Conservation (phyloP, 257 asterid species). For the Prunella vulgaris region DNA sequence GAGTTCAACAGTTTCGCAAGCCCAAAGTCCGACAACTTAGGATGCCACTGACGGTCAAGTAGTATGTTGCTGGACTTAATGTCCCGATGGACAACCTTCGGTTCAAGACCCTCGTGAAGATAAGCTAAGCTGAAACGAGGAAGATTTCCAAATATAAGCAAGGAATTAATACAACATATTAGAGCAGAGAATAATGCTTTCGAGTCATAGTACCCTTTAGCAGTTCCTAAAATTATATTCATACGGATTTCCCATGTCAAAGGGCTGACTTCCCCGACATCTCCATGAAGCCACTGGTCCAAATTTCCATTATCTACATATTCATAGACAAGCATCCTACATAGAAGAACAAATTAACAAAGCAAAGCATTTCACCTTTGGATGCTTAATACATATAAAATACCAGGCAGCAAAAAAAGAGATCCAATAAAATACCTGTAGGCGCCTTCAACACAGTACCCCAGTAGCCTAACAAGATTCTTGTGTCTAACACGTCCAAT, state of each 20-base stretch:
- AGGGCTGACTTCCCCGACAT: constrained; percentile 89
- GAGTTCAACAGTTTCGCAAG: constrained; percentile 93
- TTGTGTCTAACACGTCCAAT: constrained; percentile 97
- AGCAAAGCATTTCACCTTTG: constrained; percentile 15
- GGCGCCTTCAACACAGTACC: constrained; percentile 98
- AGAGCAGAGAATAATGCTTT: constrained; percentile 6
- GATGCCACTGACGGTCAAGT: constrained; percentile 78
- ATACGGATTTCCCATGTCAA: constrained; percentile 84
- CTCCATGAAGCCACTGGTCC: constrained; percentile 99
- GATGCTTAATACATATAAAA: neutral
- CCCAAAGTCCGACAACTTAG: constrained; percentile 91
- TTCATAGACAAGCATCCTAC: constrained; percentile 95
- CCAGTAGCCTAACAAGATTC: constrained; percentile 85
- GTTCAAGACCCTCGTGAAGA: constrained; percentile 94
- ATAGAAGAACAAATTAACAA: neutral
- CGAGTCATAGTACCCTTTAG: constrained; percentile 60
- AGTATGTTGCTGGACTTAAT: constrained; percentile 85
- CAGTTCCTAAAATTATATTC: constrained; percentile 77
- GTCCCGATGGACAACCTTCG: constrained; percentile 98
- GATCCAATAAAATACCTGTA: constrained; percentile 49
- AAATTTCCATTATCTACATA: constrained; percentile 84
- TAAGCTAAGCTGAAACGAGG: constrained; percentile 63
- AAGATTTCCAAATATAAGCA: constrained; percentile 16
- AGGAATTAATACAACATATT: neutral
- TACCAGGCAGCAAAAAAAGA: neutral